Evolutionary conservation across 2,329 filamentous ascomycete species (phyloP), one percentile per base, ranked within the genome.

Genomic region (Sarocladiaceae sp.): DNA sequence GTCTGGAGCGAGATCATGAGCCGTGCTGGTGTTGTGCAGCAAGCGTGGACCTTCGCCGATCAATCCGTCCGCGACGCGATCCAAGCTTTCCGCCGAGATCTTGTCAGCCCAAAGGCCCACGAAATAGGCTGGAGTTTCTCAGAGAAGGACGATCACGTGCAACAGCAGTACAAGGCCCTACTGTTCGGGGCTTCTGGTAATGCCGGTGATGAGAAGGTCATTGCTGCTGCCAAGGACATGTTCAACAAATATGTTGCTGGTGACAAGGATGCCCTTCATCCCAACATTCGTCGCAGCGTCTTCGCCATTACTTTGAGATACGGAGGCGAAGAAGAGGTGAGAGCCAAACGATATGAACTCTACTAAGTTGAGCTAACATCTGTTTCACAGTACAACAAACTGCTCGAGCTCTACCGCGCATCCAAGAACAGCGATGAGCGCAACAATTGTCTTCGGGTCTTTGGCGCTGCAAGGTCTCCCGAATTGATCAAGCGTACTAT

Each of bases 1-100:
- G 93, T 97, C 3, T 97, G 93, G 93, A 91, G 90, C 59, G 92
- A 97, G 69, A 89, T 97, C 54, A 80, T 91, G 48, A 80, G 87
- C 42, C 86, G 91, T 44, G 80, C 97, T 54, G 83, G 81, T 22
- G 79, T 84, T n/a, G 80, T 97, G 31, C 87, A 92, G 59, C 81
- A 81, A 51, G 88, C 93, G 7, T 97, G 92, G 92, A 76, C 93
- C 58, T 70, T 70, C 40, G 90, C 97, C 68, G 87, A 95, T 54
- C 70, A 86, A 55, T 76, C 83, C 35, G 73, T 84, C 48, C 86
- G 83, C 59, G 83, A 92, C 56, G 89, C 87, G 4, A 77, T 97
- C 39, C 89, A 92, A 72, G 78, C 82, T 13, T 96, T 97, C 78
- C 86, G 95, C 66, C 81, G 86, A 57, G 82, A 89, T 11, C 79